Percentiles rank a stretch among this genome's conserved stretches.
These are phyloP conservation scores for Botrytis byssoidea DNA, from an alignment of 2,329 filamentous ascomycete species.

Conservation along the genomic window DNA sequence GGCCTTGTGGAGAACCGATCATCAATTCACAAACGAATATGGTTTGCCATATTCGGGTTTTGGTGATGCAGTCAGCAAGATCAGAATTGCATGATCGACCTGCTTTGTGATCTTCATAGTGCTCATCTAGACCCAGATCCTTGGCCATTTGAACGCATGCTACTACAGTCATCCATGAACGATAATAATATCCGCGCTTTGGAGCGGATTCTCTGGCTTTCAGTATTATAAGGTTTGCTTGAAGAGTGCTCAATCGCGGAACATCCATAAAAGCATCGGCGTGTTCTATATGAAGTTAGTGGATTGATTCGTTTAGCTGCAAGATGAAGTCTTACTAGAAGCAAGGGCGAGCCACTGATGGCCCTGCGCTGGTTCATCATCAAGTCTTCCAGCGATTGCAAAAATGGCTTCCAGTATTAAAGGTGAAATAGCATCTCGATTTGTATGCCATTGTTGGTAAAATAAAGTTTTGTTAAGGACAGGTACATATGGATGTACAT, in stretches of 20 bases:
- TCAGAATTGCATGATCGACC: slow-evolving; percentile 68
- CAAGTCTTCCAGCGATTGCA: slow-evolving; percentile 79
- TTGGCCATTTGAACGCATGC: slow-evolving; percentile 91
- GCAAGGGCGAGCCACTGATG: slow-evolving; percentile 92
- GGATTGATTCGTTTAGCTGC: neutral
- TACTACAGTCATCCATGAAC: slow-evolving; percentile 95
- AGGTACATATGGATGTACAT: slow-evolving; percentile 90
- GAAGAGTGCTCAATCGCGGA: slow-evolving; percentile 84
- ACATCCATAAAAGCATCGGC: slow-evolving; percentile 92
- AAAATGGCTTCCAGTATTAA: slow-evolving; percentile 88
- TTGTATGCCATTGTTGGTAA: slow-evolving; percentile 85
- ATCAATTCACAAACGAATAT: slow-evolving; percentile 85
- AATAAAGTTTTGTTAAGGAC: slow-evolving; percentile 80
- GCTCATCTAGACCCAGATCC: slow-evolving; percentile 85
- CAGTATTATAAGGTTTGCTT: slow-evolving; percentile 80
- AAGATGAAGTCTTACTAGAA: slow-evolving; percentile 56
- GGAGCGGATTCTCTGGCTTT: slow-evolving; percentile 92
- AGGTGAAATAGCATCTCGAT: slow-evolving; percentile 81
- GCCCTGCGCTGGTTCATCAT: slow-evolving; percentile 79
- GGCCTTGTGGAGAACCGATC: slow-evolving; percentile 90
- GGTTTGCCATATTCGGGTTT: slow-evolving; percentile 86
- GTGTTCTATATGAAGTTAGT: slow-evolving; percentile 60
- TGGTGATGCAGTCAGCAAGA: slow-evolving; percentile 74
- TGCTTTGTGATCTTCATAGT: slow-evolving; percentile 73
- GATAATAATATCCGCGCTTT: slow-evolving; percentile 92